Conservation (phyloP, 1,284 basidiomycete genomes). For the Phylloporus gajari region DNA sequence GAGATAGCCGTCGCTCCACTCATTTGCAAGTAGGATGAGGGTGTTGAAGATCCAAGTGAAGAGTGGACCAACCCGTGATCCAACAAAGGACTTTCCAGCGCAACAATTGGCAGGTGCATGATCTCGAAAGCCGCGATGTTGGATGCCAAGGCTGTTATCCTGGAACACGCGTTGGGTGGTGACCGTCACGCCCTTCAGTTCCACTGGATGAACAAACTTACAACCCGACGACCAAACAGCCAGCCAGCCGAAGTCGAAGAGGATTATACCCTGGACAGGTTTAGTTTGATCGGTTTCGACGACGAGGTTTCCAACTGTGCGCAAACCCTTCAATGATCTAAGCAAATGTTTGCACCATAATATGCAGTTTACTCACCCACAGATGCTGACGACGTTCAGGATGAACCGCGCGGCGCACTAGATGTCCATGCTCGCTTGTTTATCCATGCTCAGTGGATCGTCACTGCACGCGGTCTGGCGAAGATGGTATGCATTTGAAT, state of each 20-base stretch:
- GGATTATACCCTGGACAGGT: conserved; percentile 98
- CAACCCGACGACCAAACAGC: conserved; percentile 73
- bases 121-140: conserved; percentile 85
- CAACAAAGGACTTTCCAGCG: conserved; percentile 62
- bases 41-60: conserved; percentile 85
- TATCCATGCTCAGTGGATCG: conserved; percentile 97
- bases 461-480: conserved; percentile 89
- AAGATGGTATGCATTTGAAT: conserved; percentile 83
- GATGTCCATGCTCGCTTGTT: conserved; percentile 91
- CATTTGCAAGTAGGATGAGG: conserved; percentile 80
- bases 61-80: conserved; percentile 58
- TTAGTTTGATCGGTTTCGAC: conserved; percentile 98
- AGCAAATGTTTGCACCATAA: conserved; percentile 45
- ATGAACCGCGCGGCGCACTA: conserved; percentile 81
- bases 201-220: conserved; percentile 51
- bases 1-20: conserved; percentile 80
- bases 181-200: background rate
- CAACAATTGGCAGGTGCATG: conserved; percentile 82
- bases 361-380: conserved; percentile 10
- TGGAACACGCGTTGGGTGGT: conserved; percentile 43
- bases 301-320: conserved; percentile 96
- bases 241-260: conserved; percentile 95
- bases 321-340: conserved; percentile 92
- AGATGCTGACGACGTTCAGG: conserved; percentile 86
- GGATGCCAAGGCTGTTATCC: conserved; percentile 89